Base-by-base conservation (phyloP, 371 early-diverging fungal species). In the Saksenaea vasiformis region DNA sequence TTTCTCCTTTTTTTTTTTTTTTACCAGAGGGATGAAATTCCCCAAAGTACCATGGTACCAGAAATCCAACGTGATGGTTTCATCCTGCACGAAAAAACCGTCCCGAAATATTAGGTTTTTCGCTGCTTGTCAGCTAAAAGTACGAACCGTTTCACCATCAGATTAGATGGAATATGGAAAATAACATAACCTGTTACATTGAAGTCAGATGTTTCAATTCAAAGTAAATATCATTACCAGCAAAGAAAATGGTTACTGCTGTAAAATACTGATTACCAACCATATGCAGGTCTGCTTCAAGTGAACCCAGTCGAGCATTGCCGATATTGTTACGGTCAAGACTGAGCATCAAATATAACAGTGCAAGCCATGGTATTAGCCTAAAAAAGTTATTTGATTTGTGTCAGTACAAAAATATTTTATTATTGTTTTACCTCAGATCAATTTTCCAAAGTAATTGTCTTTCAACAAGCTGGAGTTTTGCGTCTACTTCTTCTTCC, bases 281-380 rank as follows among this genome's bases (percentile, higher is more conserved):
- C 1, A 80, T 28, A 53, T 72, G 44, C 38, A 80, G 60, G 61
- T 80, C 80, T 3, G 60, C 58, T 58, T 80, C 80, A 11, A 77
- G 47, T 2, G 70, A 38, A 4, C 80, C 78, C 5, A 77, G 60
- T n/a, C 74, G 59, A 5, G 80, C 80, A 66, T 80, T 80, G 27
- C 80, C 80, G 34, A 80, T 80, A 65, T 80, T 80, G 34, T 74
- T 74, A 47, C 80, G 69, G 64, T 79, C 79, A 26, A 77, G 53
- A 57, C 72, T 74, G 13, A 76, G 66, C 58, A 79, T 57, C 19
- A 79, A 43, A 39, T 79, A 79, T 5, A 79, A 55, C 10, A 79
- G n/a, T 8, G 79, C 62, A 8, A 79, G 58, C 72, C 74, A 71
- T 10, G 79, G 79, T 31, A 79, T 74, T 39, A 79, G 55, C 34